These are phyloP conservation scores for Cinnamomum micranthum DNA, from an alignment of 164 flowering plant species.

Conservation along the genomic window DNA sequence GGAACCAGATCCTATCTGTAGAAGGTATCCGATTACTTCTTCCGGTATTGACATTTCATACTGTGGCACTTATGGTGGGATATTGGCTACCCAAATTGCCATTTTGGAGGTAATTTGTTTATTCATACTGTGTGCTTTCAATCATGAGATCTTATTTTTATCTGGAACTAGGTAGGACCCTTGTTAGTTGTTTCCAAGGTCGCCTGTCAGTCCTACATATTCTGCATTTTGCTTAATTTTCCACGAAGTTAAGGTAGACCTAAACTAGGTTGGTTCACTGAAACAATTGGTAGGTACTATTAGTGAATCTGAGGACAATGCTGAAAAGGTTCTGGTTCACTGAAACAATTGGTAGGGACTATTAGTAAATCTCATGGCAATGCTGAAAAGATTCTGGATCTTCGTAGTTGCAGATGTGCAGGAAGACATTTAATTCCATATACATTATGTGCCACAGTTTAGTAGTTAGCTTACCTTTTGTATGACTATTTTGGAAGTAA, in stretches of 20 bases:
- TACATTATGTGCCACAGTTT: no score
- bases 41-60: slow-evolving; percentile 80
- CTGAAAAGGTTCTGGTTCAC: no score
- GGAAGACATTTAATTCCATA: no score
- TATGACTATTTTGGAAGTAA: no score
- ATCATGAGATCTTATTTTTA: neutral
- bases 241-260: neutral
- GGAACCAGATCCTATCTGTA: slow-evolving; percentile 60
- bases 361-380: neutral
- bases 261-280: no score
- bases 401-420: neutral
- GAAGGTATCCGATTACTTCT: slow-evolving; percentile 70
- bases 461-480: no score
- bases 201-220: no score
- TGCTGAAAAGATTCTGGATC: neutral
- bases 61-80: slow-evolving; percentile 59
- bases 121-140: neutral
- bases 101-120: slow-evolving; percentile 51
- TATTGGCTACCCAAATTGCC: slow-evolving; percentile 85
- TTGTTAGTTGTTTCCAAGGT: no score
- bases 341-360: no score
- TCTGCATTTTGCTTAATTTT: neutral
- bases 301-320: no score
- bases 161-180: neutral
- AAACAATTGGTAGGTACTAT: no score